Percentiles rank a stretch among this genome's conserved stretches.
Conservation (phyloP, 164 flowering plant genomes). For the Annona cherimola region DNA sequence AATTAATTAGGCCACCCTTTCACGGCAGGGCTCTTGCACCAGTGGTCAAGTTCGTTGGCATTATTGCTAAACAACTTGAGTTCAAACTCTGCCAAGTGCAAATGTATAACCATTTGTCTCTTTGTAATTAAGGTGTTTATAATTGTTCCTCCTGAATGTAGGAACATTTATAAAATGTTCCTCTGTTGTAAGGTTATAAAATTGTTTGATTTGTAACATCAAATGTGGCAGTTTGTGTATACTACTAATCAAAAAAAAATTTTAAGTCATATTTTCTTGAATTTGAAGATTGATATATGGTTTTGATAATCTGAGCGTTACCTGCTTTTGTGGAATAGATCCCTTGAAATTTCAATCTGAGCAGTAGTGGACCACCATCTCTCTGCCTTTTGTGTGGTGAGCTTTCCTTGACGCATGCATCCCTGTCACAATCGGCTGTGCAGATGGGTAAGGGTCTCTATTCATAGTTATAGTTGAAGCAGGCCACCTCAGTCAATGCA, state of each 20-base stretch:
- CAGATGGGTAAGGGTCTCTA: slow-evolving; percentile 3
- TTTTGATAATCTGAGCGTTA: background rate
- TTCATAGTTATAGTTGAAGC: slow-evolving; percentile 11
- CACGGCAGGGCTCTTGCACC: background rate
- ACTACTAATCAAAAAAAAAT: background rate
- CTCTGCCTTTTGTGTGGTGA: slow-evolving; percentile 6
- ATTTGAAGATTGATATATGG: background rate
- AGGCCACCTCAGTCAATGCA: slow-evolving; percentile 6
- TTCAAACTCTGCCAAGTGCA: too few relatives aligned
- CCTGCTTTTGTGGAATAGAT: too few relatives aligned
- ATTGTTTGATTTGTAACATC: too few relatives aligned
- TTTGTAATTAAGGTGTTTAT: too few relatives aligned
- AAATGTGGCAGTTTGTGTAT: too few relatives aligned
- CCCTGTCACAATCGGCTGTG: slow-evolving; percentile 7
- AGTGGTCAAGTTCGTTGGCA: too few relatives aligned
- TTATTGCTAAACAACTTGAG: too few relatives aligned
- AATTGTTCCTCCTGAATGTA: too few relatives aligned
- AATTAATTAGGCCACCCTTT: background rate
- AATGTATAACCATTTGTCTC: too few relatives aligned
- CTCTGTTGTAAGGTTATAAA: too few relatives aligned
- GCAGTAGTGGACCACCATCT: background rate
- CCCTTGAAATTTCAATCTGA: background rate
- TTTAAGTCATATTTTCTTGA: background rate
- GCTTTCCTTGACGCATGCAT: background rate
- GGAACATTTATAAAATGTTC: too few relatives aligned